A percentile compares a stretch with the other conserved stretches of the same genome.
Evolutionary conservation across 768 basidiomycete genomes (phyloP).

Genomic region (Boletus tomentosulus): DNA sequence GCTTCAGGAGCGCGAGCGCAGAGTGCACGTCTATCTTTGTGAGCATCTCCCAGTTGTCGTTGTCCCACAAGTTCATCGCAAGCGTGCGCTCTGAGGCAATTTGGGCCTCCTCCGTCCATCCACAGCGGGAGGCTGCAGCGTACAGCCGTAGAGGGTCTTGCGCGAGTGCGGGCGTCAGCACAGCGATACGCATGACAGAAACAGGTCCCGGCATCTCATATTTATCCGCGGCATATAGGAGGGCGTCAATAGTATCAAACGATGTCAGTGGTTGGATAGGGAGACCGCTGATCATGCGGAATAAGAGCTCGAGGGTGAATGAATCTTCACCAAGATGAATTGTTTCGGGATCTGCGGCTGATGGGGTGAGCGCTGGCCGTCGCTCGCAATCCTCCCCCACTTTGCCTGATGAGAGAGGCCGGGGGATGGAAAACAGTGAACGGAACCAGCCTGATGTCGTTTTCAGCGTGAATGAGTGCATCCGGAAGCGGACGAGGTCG

Average conservation of each 20-base stretch:
- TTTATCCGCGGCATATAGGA: conserved; percentile 64
- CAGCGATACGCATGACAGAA: conserved; percentile 56
- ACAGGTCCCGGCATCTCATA: conserved; percentile 67
- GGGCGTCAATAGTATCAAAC: conserved; percentile 50
- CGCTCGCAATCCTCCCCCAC: not conserved
- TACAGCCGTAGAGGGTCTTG: conserved; percentile 52
- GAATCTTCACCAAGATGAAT: conserved; percentile 58
- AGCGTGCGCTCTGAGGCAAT: conserved; percentile 54
- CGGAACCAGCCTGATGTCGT: conserved; percentile 56
- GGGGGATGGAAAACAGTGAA: conserved; percentile 56
- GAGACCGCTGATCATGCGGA: conserved; percentile 61
- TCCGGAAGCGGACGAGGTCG: conserved; percentile 49
- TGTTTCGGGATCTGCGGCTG: conserved; percentile 26
- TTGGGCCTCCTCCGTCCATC: conserved; percentile 55
- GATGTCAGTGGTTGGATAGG: conserved; percentile 45
- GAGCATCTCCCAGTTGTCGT: conserved; percentile 42
- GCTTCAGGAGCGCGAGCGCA: conserved; percentile 50
- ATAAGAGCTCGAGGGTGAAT: conserved; percentile 48
- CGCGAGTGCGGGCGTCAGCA: conserved; percentile 48
- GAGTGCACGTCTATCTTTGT: conserved; percentile 46
- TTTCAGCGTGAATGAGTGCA: conserved; percentile 58
- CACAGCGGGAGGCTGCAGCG: conserved; percentile 51
- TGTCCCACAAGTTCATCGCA: conserved; percentile 46
- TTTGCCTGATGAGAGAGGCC: conserved; percentile 16
- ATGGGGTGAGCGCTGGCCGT: conserved; percentile 9